Evolutionary conservation across 208 protist species (phyloP), one percentile per base, ranked within the genome.

Genomic region (Trypanosoma mega): DNA sequence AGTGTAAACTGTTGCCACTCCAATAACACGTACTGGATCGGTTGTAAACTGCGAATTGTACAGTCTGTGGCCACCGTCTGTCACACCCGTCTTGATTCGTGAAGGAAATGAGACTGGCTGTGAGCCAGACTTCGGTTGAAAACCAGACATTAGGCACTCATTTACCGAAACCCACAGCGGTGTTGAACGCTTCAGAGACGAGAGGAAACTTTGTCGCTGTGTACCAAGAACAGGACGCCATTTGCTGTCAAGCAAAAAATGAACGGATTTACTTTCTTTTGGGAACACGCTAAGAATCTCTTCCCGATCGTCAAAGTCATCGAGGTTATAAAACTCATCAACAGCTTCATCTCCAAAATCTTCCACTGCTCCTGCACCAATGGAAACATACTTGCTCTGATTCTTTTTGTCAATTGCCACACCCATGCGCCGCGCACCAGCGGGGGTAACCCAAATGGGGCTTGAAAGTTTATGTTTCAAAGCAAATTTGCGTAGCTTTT

Each of bases 21-120:
- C 89, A 54, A 95, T 81, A 18, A 90, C 85, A 24, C 89, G 89
- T 34, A 95, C 85, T 4, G 89, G 89, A 50, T 95, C 89, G 0
- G 89, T 85, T 12, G 89, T 95, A 58, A 89, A 72, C 56, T 92
- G 83, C 14, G 89, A 95, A 61, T 95, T 95, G 75, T 93, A 95
- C 63, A 95, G 56, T 9, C 61, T 66, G 23, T 73, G 46, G 9
- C 80, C 82, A 2, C 61, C 70, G 33, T 64, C 45, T 47, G 44
- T n/a, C 44, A 51, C 58, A 56, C 2, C 16, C 31, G 43, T 23
- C 37, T 63, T 74, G 24, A 57, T 74, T 36, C 20, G 27, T 18
- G 48, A 37, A 23, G 83, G 63, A 62, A 87, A 82, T 2, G 63
- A 68, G 16, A 81, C 7, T 14, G 76, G 50, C 21, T 49, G 39